Conservation (phyloP, 1,284 basidiomycete genomes). For the Apiotrichum brassicae region DNA sequence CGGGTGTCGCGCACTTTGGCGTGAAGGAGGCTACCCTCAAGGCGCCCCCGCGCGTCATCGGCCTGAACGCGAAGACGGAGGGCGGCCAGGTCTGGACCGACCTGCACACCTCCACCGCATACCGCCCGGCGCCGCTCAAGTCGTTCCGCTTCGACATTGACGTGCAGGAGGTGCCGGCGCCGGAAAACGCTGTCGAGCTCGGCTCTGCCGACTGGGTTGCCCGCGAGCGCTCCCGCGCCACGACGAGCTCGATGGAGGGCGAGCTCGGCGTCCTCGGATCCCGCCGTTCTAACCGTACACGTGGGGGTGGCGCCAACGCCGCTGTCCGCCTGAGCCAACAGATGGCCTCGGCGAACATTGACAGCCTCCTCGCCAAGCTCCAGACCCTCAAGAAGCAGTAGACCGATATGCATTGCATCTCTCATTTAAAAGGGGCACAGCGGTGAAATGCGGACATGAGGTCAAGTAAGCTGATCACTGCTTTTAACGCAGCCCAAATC, state of each 20-base stretch:
- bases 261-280: slow-evolving; percentile 13
- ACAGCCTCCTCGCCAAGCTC: slow-evolving; percentile 5
- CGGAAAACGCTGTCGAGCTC: slow-evolving; percentile 1
- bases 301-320: slow-evolving; percentile 2
- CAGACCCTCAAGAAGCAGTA: slow-evolving; percentile 1
- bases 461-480: no score
- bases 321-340: not conserved
- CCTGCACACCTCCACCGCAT: slow-evolving; percentile 8
- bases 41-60: slow-evolving; percentile 31
- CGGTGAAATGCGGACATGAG: no score
- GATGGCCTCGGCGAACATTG: not conserved
- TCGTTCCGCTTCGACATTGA: slow-evolving; percentile 34
- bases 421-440: no score
- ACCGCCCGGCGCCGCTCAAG: slow-evolving; percentile 30
- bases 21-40: slow-evolving; percentile 25
- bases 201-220: slow-evolving; percentile 12
- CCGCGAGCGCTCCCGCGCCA: slow-evolving; percentile 3
- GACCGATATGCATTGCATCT: slow-evolving; percentile 3
- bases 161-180: slow-evolving; percentile 14
- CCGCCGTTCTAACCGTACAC: not conserved
- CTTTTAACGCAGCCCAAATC: no score
- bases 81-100: slow-evolving; percentile 5
- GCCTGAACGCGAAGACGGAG: slow-evolving; percentile 5
- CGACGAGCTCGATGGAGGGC: not conserved
- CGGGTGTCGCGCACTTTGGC: slow-evolving; percentile 29